Percentiles rank a stretch among this genome's conserved stretches.
Conservation (phyloP, 768 basidiomycete genomes). For the Lactarius sanguifluus region DNA sequence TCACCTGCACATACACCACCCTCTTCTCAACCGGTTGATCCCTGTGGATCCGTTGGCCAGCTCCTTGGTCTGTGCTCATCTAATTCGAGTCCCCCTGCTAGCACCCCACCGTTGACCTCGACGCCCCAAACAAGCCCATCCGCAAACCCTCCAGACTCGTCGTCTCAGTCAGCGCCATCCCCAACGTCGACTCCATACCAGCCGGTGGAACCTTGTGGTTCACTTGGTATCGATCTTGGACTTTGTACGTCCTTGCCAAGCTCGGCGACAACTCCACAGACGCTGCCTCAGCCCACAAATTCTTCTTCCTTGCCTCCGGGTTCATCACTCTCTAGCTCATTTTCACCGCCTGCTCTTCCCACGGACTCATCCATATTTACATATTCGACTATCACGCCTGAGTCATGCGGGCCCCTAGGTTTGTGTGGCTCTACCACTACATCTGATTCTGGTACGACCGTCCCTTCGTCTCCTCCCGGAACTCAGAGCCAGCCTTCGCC, state of each 20-base stretch:
- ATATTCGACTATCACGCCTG: conserved; percentile 14
- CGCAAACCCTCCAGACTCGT: conserved; percentile 14
- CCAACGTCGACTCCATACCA: not conserved
- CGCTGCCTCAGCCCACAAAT: not conserved
- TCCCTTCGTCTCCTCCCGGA: not conserved
- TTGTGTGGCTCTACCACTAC: not conserved
- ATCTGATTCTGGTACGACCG: not conserved
- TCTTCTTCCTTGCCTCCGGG: conserved; percentile 39
- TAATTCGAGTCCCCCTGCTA: conserved; percentile 5
- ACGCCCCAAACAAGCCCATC: not conserved
- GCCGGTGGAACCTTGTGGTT: not conserved
- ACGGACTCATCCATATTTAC: not conserved
- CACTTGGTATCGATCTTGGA: conserved; percentile 1
- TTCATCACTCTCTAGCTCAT: conserved; percentile 31
- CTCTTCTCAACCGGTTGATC: conserved; percentile 15
- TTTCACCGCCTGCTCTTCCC: no score
- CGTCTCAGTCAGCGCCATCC: conserved; percentile 21
- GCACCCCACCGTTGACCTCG: not conserved
- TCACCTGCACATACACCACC: conserved; percentile 3
- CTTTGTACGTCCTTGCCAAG: not conserved
- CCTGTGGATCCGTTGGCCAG: conserved; percentile 29
- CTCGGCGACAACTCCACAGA: not conserved
- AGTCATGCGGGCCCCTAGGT: conserved; percentile 10
- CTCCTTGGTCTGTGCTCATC: conserved; percentile 30
- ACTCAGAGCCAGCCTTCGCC: not conserved